Evolutionary conservation across 2,329 filamentous ascomycete species (phyloP).

Genomic region (Plectosphaerella sp.): DNA sequence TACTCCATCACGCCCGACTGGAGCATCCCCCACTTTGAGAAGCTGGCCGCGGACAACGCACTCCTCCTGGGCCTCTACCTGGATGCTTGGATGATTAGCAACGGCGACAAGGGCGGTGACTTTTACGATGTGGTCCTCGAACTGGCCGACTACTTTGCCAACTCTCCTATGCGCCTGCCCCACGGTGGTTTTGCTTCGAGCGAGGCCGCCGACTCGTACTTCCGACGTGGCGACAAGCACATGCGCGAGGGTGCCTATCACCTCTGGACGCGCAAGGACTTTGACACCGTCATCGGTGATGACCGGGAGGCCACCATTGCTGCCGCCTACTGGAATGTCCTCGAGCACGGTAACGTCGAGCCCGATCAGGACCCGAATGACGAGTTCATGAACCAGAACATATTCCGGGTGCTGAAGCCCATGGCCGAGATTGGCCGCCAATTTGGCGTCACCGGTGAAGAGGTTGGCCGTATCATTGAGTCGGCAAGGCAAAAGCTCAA

Average conservation of each 20-base stretch:
- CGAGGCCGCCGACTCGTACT: conserved; percentile 84
- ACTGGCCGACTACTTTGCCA: conserved; percentile 81
- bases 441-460: conserved; percentile 66
- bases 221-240: conserved; percentile 68
- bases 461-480: conserved; percentile 64
- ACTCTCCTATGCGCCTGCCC: conserved; percentile 59
- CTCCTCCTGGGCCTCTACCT: conserved; percentile 80
- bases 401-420: conserved; percentile 67
- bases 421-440: conserved; percentile 67
- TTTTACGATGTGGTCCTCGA: conserved; percentile 76
- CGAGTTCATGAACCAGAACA: conserved; percentile 92
- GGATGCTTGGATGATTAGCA: conserved; percentile 69
- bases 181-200: conserved; percentile 80
- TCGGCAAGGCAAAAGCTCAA: conserved; percentile 64
- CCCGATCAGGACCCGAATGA: conserved; percentile 83
- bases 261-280: conserved; percentile 86
- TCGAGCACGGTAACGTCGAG: conserved; percentile 79
- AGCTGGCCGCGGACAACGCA: conserved; percentile 91
- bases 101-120: conserved; percentile 55
- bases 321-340: conserved; percentile 80
- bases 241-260: conserved; percentile 93
- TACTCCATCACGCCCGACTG: conserved; percentile 91
- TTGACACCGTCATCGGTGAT: conserved; percentile 68
- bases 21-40: conserved; percentile 95
- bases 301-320: conserved; percentile 51